A percentile compares a stretch with the other conserved stretches of the same genome.
These are phyloP conservation scores for Colletotrichum viniferum DNA, from an alignment of 2,329 filamentous ascomycete genomes.

Conservation along the genomic window DNA sequence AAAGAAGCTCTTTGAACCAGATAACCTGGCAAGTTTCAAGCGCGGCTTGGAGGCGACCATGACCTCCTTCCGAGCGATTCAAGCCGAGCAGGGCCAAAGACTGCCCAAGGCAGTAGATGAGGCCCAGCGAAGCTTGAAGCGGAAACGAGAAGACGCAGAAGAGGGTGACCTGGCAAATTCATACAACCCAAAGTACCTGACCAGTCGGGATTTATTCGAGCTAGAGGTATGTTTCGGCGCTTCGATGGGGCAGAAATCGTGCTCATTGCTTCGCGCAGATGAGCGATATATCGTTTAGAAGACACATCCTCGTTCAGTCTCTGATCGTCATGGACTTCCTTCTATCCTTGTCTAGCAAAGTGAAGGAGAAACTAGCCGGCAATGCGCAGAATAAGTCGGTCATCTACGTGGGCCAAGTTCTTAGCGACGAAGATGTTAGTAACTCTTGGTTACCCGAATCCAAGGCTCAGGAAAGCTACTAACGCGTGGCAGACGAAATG, in stretches of 20 bases:
- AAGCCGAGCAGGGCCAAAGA: constrained; percentile 50
- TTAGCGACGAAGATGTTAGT: constrained; percentile 84
- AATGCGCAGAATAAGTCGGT: constrained; percentile 82
- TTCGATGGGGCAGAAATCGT: not conserved
- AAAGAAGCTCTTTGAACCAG: constrained; percentile 75
- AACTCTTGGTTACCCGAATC: not conserved
- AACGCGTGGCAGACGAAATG: constrained; percentile 70
- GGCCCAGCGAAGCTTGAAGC: constrained; percentile 68
- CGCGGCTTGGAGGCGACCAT: constrained; percentile 72
- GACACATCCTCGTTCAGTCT: constrained; percentile 93
- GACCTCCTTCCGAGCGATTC: constrained; percentile 56
- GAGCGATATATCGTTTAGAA: constrained; percentile 90
- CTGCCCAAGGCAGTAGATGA: constrained; percentile 65
- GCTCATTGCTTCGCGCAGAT: constrained; percentile 59
- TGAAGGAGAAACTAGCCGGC: constrained; percentile 78
- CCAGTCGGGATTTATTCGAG: constrained; percentile 94
- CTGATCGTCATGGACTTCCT: constrained; percentile 95
- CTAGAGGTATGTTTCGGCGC: constrained; percentile 73
- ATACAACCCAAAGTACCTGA: constrained; percentile 98
- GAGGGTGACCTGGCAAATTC: constrained; percentile 64
- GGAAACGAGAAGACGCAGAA: constrained; percentile 67
- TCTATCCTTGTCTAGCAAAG: constrained; percentile 81
- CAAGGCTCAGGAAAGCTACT: not conserved
- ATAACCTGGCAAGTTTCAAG: constrained; percentile 81
- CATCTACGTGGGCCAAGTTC: constrained; percentile 74